A percentile compares a stretch with the other conserved stretches of the same genome.
phyloP scores from a whole-genome alignment of 1,284 basidiomycete genomes.

The Farysia itapuensis region DNA sequence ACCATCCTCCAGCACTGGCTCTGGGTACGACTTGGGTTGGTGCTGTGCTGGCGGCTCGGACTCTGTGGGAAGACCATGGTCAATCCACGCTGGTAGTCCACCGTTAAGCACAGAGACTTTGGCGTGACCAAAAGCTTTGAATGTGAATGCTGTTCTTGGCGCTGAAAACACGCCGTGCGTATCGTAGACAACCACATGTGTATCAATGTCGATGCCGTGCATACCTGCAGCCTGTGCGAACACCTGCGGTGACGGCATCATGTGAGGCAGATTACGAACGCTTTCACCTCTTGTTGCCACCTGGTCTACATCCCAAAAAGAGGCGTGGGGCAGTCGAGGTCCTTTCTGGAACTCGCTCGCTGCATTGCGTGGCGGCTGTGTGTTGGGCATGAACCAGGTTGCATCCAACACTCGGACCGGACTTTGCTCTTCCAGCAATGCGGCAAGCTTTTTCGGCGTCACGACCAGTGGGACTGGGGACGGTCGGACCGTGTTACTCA shows the following conservation, averaged over 20 bases:
- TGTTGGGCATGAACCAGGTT: conserved; percentile 85
- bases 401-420: conserved; percentile 65
- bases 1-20: conserved; percentile 65
- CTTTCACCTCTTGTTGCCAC: conserved; percentile 59
- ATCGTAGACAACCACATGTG: conserved; percentile 85
- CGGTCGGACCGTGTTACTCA: conserved; percentile 20
- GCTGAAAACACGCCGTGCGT: conserved; percentile 38
- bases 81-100: conserved; percentile 54
- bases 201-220: conserved; percentile 73
- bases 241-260: conserved; percentile 77
- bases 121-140: conserved; percentile 50
- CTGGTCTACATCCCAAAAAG: conserved; percentile 80
- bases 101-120: conserved; percentile 54
- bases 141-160: conserved; percentile 49
- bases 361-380: conserved; percentile 66
- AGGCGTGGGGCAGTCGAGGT: conserved; percentile 74
- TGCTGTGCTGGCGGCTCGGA: conserved; percentile 16
- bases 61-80: conserved; percentile 33
- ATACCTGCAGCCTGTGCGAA: conserved; percentile 78
- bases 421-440: conserved; percentile 12
- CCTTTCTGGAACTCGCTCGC: conserved; percentile 67
- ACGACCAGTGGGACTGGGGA: conserved; percentile 33
- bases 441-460: conserved; percentile 27
- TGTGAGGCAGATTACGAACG: conserved; percentile 71
- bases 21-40: conserved; percentile 55